Evolutionary conservation across 257 asterid genomes (phyloP).

Genomic region (Pogostemon cablin): DNA sequence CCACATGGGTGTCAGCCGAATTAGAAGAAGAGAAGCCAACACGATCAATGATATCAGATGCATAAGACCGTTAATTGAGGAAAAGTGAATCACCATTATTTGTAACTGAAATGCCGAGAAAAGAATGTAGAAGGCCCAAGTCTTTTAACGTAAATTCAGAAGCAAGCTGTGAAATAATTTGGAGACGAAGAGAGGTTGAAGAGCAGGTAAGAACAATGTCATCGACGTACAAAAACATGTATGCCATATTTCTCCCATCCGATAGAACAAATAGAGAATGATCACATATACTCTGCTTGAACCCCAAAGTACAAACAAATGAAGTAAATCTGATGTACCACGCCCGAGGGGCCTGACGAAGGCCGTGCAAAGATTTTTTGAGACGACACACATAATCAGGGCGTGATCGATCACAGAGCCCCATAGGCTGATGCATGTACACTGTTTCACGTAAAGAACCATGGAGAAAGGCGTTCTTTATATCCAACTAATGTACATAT

Average conservation of each 20-base stretch:
- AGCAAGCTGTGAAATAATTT: neutral
- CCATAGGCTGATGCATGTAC: constrained; percentile 2
- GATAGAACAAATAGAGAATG: no score
- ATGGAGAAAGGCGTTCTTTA: no score
- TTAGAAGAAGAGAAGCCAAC: neutral
- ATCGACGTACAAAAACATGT: no score
- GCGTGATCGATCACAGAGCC: neutral
- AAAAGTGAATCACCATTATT: neutral
- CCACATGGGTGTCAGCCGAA: neutral
- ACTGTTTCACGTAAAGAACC: neutral
- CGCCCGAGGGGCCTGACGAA: neutral
- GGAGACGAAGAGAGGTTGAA: neutral
- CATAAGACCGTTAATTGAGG: neutral
- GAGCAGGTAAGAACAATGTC: neutral
- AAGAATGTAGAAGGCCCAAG: no score
- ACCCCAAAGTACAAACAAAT: no score
- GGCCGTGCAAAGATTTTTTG: neutral
- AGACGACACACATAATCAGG: neutral
- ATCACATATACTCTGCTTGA: no score
- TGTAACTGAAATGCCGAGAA: neutral
- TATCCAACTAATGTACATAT: no score
- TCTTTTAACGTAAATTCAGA: neutral
- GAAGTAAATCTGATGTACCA: neutral
- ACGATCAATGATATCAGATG: neutral
- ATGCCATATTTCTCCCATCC: no score